phyloP scores from a whole-genome alignment of 2,329 filamentous ascomycete species.

The Phialophora macrospora region DNA sequence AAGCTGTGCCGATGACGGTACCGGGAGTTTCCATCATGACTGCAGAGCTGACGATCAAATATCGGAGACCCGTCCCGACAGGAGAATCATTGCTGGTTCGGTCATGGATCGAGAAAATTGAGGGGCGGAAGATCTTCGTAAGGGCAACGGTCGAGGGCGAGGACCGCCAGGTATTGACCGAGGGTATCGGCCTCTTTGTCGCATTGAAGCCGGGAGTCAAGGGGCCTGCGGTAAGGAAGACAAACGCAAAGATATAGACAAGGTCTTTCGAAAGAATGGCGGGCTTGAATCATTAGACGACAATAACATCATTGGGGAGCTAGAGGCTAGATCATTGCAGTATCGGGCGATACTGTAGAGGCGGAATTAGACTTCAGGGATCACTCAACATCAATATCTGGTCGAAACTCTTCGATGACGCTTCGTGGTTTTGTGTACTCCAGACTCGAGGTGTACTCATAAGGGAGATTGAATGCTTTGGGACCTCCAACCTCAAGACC shows the following conservation, averaged over 20 bases:
- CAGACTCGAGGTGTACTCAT: conserved; percentile 16
- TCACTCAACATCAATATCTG: neutral
- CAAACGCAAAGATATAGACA: neutral
- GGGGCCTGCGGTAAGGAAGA: neutral
- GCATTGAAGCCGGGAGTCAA: conserved; percentile 2
- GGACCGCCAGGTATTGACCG: conserved; percentile 1
- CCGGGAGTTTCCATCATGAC: conserved; percentile 8
- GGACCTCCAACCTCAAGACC: conserved; percentile 59
- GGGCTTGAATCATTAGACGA: neutral
- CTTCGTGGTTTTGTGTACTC: conserved; percentile 37
- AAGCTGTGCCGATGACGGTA: conserved; percentile 10
- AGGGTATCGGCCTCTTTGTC: neutral
- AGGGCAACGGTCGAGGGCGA: conserved; percentile 9
- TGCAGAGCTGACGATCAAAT: conserved; percentile 12
- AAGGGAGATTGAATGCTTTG: conserved; percentile 48
- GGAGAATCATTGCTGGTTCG: conserved; percentile 12
- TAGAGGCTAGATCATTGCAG: neutral
- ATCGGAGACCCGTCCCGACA: conserved; percentile 12
- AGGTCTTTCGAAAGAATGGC: neutral
- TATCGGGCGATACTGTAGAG: neutral
- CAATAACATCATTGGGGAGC: neutral
- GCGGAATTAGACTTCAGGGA: neutral
- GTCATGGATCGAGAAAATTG: conserved; percentile 11
- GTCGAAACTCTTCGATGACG: conserved; percentile 39
- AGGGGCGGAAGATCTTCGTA: conserved; percentile 13